phyloP scores from a whole-genome alignment of 2,329 filamentous ascomycete species.

The Tolypocladium nubicola region DNA sequence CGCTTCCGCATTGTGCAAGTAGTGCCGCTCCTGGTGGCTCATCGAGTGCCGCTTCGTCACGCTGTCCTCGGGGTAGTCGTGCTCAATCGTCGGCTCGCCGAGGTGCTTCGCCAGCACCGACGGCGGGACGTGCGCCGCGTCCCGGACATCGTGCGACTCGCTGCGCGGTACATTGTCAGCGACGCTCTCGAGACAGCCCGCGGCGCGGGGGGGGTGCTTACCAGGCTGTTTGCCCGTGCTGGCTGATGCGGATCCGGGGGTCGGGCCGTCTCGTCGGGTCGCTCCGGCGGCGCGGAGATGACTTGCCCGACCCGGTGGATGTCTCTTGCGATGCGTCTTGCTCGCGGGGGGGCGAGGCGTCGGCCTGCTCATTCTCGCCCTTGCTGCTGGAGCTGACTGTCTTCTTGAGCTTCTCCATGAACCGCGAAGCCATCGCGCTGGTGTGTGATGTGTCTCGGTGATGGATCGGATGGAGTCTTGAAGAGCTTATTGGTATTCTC shows the following conservation, averaged over 20 bases:
- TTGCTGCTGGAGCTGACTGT: background rate
- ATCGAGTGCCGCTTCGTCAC: slow-evolving; percentile 14
- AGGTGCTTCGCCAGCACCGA: slow-evolving; percentile 13
- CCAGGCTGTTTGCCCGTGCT: background rate
- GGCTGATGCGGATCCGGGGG: background rate
- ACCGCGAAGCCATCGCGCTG: background rate
- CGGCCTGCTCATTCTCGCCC: background rate
- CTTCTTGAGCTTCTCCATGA: background rate
- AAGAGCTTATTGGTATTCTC: background rate
- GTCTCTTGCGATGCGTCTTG: background rate
- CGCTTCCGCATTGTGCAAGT: slow-evolving; percentile 3
- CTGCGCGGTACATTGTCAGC: background rate
- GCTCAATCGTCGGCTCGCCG: slow-evolving; percentile 17
- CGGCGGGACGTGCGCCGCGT: slow-evolving; percentile 15
- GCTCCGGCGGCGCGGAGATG: background rate
- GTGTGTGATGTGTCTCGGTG: background rate
- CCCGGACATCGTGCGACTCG: background rate
- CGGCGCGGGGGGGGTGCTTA: background rate
- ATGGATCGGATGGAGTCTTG: background rate
- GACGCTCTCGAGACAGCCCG: background rate
- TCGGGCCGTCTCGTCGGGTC: background rate
- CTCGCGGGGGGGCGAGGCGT: background rate
- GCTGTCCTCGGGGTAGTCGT: slow-evolving; percentile 19
- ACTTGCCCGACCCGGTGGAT: background rate
- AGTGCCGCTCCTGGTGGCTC: slow-evolving; percentile 21